phyloP scores from a whole-genome alignment of 805 yeast genomes.

The Cephaloascus fragrans region DNA sequence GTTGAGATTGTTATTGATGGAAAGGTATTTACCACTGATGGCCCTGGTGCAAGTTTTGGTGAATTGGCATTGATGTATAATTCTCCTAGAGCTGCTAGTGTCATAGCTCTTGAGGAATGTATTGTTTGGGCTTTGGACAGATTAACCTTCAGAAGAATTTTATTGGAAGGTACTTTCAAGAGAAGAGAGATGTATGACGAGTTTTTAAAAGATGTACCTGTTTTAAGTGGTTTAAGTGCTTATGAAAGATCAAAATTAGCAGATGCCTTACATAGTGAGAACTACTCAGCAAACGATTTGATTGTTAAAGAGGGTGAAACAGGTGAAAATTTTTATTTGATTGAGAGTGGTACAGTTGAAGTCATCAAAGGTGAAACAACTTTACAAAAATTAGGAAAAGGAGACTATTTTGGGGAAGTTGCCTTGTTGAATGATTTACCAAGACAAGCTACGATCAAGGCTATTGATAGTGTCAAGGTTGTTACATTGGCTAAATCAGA shows the following conservation, averaged over 20 bases:
- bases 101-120: conserved; percentile 58
- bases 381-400: conserved; percentile 53
- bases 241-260: conserved; percentile 89
- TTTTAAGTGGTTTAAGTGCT: conserved; percentile 58
- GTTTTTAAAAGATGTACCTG: conserved; percentile 79
- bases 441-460: conserved; percentile 87
- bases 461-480: conserved; percentile 65
- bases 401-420: conserved; percentile 95
- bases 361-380: conserved; percentile 59
- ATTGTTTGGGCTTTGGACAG: conserved; percentile 91
- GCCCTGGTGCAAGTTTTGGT: conserved; percentile 88
- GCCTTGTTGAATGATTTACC: conserved; percentile 88
- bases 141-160: conserved; percentile 82
- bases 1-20: conserved; percentile 77
- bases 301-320: conserved; percentile 80
- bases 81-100: conserved; percentile 97
- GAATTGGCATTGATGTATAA: conserved; percentile 97
- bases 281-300: conserved; percentile 57
- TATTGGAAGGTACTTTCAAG: conserved; percentile 82
- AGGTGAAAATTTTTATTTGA: conserved; percentile 35
- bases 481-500: conserved; percentile 92
- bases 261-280: conserved; percentile 81
- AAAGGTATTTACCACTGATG: conserved; percentile 59
- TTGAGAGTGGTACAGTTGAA: conserved; percentile 73
- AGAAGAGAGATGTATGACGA: conserved; percentile 87